Base-by-base conservation (phyloP, 1,139 yeast species). In the Hanseniaspora uvarum region DNA sequence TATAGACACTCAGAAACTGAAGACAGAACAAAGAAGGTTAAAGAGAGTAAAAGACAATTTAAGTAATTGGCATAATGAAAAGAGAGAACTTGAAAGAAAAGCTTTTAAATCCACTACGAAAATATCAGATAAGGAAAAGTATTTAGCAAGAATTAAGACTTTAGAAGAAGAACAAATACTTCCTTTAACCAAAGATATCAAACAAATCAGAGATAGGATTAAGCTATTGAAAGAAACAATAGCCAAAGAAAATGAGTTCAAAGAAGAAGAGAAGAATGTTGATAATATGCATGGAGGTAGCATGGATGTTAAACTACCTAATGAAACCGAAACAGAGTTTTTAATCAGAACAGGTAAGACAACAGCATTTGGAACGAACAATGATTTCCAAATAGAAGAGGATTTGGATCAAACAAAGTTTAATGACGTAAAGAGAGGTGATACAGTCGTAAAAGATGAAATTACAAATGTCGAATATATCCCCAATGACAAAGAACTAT, bases 291-390 rank as follows among this genome's bases (percentile, higher is more conserved):
- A 46, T 0, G 60, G 56, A 1, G 59, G 60, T n/a, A 19, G 37
- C 1, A 66, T 65, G 18, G 73, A 65, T 14, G 65, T 69, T 56
- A 70, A 77, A 6, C 79, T 84, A 18, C 53, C 48, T 0, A 85
- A 78, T 23, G 98, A 92, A 63, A 69, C 86, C 0, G 86, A 85
- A 61, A 79, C 79, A 56, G 97, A 89, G 54, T 92, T 70, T 63
- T 72, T 92, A 58, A 78, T 92, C 0, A 73, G 98, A 59, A 89
- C 89, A 0, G 99, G 99, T 41, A 83, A 87, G 65, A 80, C 88
- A 56, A 92, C 99, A 0, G 98, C 98, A 0, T 92, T 92, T 71
- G 95, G 96, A 11, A 80, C 79, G 43, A 72, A 79, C 19, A 73
- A 76, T 37, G 79, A 77, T 5, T 86, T 86, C 59, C 66, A 67